These are phyloP conservation scores for Pythium folliculosum DNA, from an alignment of 352 stramenopile species.

Conservation along the genomic window DNA sequence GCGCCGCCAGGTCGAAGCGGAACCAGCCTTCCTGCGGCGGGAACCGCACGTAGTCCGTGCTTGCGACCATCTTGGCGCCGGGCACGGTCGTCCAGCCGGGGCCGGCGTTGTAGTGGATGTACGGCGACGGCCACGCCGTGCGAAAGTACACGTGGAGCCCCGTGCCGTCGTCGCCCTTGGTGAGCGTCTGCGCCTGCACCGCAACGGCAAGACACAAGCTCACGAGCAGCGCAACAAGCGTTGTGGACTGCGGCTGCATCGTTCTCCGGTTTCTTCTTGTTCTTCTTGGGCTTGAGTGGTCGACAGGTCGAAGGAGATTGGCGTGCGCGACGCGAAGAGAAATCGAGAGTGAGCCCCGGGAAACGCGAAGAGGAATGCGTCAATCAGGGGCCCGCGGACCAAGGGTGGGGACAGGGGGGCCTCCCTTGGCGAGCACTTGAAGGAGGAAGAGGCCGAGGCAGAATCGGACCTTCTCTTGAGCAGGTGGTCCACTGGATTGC, in stretches of 20 bases:
- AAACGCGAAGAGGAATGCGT: no score
- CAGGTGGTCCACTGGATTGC: background rate
- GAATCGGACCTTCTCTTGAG: background rate
- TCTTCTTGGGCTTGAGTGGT: background rate
- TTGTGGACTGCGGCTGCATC: background rate
- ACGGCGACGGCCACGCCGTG: conserved; percentile 34
- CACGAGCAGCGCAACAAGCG: background rate
- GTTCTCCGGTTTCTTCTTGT: background rate
- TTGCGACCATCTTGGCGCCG: conserved; percentile 32
- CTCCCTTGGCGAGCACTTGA: background rate
- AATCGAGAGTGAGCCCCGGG: background rate
- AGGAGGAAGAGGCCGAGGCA: background rate
- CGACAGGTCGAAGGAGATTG: background rate
- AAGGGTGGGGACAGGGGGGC: background rate
- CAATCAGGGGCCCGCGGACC: no score
- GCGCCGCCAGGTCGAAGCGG: conserved; percentile 30
- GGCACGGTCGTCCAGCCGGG: conserved; percentile 39
- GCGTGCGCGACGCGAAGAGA: background rate
- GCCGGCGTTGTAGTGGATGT: conserved; percentile 39
- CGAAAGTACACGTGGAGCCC: conserved; percentile 43
- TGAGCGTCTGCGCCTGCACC: conserved; percentile 11
- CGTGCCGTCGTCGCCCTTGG: conserved; percentile 33
- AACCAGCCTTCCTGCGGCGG: conserved; percentile 39
- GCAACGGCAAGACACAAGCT: background rate
- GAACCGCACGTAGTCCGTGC: conserved; percentile 27